Conservation (phyloP, 2,329 filamentous ascomycete genomes). For the Pseudocercospora cruenta region DNA sequence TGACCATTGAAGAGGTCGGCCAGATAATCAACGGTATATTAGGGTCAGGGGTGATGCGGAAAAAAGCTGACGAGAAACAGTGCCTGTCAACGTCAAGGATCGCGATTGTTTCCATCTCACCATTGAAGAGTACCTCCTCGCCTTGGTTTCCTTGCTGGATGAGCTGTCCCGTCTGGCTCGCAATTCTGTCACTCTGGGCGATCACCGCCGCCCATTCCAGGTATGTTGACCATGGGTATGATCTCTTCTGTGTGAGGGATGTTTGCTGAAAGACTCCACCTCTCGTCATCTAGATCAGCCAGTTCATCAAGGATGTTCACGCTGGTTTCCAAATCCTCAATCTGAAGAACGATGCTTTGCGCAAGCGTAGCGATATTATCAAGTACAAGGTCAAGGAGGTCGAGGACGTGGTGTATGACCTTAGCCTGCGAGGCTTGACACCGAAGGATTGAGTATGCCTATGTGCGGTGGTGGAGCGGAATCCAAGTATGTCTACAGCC, state of each 20-base stretch:
- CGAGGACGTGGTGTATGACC: slow-evolving; percentile 95
- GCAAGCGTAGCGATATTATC: slow-evolving; percentile 86
- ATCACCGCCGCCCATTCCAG: slow-evolving; percentile 80
- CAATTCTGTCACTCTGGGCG: slow-evolving; percentile 90
- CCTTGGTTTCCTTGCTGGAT: slow-evolving; percentile 83
- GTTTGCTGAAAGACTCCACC: neutral
- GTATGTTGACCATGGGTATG: slow-evolving; percentile 12
- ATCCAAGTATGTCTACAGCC: neutral
- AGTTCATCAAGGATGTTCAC: slow-evolving; percentile 93
- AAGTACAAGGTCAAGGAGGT: slow-evolving; percentile 99
- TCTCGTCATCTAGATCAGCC: slow-evolving; percentile 62
- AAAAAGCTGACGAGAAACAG: slow-evolving; percentile 48
- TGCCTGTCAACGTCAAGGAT: slow-evolving; percentile 89
- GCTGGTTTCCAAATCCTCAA: slow-evolving; percentile 97
- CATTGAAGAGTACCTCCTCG: slow-evolving; percentile 94
- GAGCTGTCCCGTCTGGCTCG: slow-evolving; percentile 89
- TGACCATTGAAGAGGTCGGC: slow-evolving; percentile 88
- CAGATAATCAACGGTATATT: slow-evolving; percentile 70
- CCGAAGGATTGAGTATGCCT: slow-evolving; percentile 25
- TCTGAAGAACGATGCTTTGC: slow-evolving; percentile 89
- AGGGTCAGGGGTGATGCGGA: neutral
- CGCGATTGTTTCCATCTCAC: slow-evolving; percentile 90
- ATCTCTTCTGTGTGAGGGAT: neutral
- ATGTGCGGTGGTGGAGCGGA: neutral
- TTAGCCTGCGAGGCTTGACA: slow-evolving; percentile 78